Percentiles rank a stretch among this genome's conserved stretches.
Conservation (phyloP, 1,139 yeast species). For the Sporopachydermia cereana region DNA sequence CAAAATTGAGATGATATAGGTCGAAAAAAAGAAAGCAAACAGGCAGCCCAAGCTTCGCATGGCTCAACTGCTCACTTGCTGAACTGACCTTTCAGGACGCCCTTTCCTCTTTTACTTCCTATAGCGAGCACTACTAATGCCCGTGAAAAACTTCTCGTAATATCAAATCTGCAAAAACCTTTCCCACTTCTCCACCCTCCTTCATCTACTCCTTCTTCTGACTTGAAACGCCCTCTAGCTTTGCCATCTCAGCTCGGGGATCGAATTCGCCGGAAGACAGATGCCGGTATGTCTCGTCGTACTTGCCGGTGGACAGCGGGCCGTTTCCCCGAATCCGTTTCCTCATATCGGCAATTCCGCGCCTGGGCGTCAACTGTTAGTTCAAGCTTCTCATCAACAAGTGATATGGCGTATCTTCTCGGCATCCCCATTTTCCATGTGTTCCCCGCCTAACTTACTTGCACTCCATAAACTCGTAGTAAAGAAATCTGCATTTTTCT, state of each 20-base stretch:
- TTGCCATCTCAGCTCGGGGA: slow-evolving; percentile 66
- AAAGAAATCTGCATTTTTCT: slow-evolving; percentile 75
- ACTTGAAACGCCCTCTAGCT: slow-evolving; percentile 36
- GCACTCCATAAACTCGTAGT: slow-evolving; percentile 81
- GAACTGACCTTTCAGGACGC: no score
- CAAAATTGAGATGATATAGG: no score
- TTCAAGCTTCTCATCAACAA: no score
- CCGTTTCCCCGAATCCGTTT: slow-evolving; percentile 93
- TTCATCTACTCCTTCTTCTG: slow-evolving; percentile 22
- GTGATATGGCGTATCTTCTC: no score
- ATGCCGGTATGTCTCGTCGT: slow-evolving; percentile 75
- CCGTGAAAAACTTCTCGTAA: no score
- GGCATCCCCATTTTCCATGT: slow-evolving; percentile 1
- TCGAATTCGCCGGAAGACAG: slow-evolving; percentile 72
- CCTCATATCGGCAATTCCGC: slow-evolving; percentile 74
- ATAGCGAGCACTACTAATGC: no score
- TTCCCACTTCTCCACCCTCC: not conserved
- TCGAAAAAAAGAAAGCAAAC: no score
- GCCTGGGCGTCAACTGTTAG: no score
- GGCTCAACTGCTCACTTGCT: no score
- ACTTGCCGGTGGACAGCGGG: slow-evolving; percentile 83
- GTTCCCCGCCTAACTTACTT: slow-evolving; percentile 25
- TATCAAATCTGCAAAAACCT: not conserved
- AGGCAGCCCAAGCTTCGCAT: no score
- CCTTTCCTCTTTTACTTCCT: no score